Percentiles rank a stretch among this genome's conserved stretches.
Conservation (phyloP, 805 yeast species). For the Kluyveromyces nonfermentans region DNA sequence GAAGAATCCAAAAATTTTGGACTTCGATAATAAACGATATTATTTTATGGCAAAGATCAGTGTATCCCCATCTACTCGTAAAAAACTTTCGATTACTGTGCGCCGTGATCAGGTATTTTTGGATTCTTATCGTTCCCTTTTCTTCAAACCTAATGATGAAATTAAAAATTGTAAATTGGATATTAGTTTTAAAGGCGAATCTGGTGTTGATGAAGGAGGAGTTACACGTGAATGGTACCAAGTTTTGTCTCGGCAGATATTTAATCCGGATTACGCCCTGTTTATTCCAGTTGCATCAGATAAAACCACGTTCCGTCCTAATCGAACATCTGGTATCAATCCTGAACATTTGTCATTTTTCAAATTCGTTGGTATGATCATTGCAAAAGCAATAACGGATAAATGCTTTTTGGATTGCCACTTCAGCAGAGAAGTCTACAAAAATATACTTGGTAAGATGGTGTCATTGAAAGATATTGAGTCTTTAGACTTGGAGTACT, state of each 20-base stretch:
- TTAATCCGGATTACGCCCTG: slow-evolving; percentile 89
- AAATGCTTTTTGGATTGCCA: slow-evolving; percentile 84
- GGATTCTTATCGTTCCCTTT: slow-evolving; percentile 78
- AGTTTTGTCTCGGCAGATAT: slow-evolving; percentile 87
- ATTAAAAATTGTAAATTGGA: slow-evolving; percentile 65
- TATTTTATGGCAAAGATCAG: slow-evolving; percentile 74
- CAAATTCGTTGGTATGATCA: slow-evolving; percentile 86
- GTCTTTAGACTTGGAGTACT: slow-evolving; percentile 82
- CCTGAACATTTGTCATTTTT: slow-evolving; percentile 90
- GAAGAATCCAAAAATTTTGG: slow-evolving; percentile 78
- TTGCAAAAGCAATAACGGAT: slow-evolving; percentile 91
- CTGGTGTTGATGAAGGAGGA: slow-evolving; percentile 98
- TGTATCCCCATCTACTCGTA: slow-evolving; percentile 32
- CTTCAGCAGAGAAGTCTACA: slow-evolving; percentile 91
- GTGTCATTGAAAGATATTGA: slow-evolving; percentile 92
- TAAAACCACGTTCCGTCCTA: slow-evolving; percentile 91
- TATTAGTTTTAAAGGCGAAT: slow-evolving; percentile 82
- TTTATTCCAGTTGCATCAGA: slow-evolving; percentile 89
- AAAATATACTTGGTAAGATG: slow-evolving; percentile 65
- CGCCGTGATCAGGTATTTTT: slow-evolving; percentile 86
- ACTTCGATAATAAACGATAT: slow-evolving; percentile 87
- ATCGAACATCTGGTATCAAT: slow-evolving; percentile 81
- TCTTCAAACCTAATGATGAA: slow-evolving; percentile 68
- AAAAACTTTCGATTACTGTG: slow-evolving; percentile 54
- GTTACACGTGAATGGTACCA: slow-evolving; percentile 97